Conservation (phyloP, 1,284 basidiomycete species). For the Athelia sp. region DNA sequence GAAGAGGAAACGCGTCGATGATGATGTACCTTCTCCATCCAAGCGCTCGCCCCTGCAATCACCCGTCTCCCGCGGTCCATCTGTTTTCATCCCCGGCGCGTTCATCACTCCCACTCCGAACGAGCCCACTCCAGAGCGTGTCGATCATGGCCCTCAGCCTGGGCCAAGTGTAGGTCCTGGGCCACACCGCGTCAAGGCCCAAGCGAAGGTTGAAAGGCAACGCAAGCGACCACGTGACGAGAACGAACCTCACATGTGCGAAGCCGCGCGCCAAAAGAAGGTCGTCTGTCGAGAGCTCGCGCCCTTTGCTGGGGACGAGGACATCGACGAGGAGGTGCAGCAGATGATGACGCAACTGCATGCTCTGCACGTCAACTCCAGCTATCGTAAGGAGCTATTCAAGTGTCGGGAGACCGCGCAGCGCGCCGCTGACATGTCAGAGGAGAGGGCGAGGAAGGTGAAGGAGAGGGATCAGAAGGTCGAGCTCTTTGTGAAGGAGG, state of each 20-base stretch:
- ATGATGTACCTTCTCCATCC: neutral
- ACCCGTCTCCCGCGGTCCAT: neutral
- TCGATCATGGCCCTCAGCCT: neutral
- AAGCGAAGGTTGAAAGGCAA: neutral
- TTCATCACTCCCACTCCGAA: neutral
- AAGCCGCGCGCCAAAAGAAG: conserved; percentile 7
- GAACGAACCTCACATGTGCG: conserved; percentile 3
- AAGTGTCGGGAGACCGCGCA: conserved; percentile 13
- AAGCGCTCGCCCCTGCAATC: neutral
- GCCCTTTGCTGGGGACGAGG: conserved; percentile 1
- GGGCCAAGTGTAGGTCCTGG: too few relatives aligned
- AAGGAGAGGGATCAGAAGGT: conserved; percentile 10
- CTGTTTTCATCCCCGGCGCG: neutral
- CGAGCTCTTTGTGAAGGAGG: conserved; percentile 6
- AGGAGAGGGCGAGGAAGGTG: conserved; percentile 8
- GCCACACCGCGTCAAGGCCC: neutral
- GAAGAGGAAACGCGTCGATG: neutral
- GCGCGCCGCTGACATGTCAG: conserved; percentile 13
- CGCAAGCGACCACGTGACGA: neutral
- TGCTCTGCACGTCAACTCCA: conserved; percentile 12
- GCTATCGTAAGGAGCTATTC: conserved; percentile 12
- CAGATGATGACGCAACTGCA: conserved; percentile 21
- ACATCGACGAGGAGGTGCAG: conserved; percentile 12
- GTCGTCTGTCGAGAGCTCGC: conserved; percentile 8
- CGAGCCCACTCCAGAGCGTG: neutral